Percentiles rank a stretch among this genome's conserved stretches.
These are phyloP conservation scores for Euryodendron excelsum DNA, from an alignment of 148 eudicot species.

Conservation along the genomic window DNA sequence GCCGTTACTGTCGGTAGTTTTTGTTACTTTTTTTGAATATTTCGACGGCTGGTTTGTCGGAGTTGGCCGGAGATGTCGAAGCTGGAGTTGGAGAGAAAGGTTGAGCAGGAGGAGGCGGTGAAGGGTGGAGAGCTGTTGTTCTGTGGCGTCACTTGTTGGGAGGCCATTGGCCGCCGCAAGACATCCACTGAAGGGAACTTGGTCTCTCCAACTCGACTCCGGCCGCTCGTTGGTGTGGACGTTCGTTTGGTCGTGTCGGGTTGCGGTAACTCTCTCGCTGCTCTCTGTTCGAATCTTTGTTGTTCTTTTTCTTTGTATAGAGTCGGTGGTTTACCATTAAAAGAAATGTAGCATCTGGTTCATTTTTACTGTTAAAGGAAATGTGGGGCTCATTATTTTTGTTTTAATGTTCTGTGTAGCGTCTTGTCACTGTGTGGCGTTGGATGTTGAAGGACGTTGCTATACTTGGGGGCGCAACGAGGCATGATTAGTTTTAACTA, in stretches of 20 bases:
- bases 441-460: conserved; percentile 91
- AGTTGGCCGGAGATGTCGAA: conserved; percentile 39
- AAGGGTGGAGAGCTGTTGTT: conserved; percentile 82
- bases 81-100: conserved; percentile 35
- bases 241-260: conserved; percentile 84
- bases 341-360: not conserved
- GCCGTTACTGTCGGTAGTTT: not conserved
- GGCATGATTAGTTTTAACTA: conserved; percentile 35
- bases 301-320: too few relatives aligned
- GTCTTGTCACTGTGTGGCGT: conserved; percentile 90
- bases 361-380: not conserved
- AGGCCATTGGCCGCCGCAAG: conserved; percentile 61
- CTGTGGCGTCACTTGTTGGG: conserved; percentile 84
- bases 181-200: conserved; percentile 52
- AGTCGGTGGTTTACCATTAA: too few relatives aligned
- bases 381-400: conserved; percentile 11
- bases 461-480: conserved; percentile 98
- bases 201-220: conserved; percentile 73
- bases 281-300: not conserved
- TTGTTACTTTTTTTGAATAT: conserved; percentile 13
- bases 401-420: conserved; percentile 48
- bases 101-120: conserved; percentile 39
- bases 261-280: conserved; percentile 43
- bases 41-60: conserved; percentile 20
- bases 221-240: conserved; percentile 76